A percentile compares a stretch with the other conserved stretches of the same genome.
Evolutionary conservation across 2,329 filamentous ascomycete genomes (phyloP).

Genomic region (Pseudogymnoascus verrucosus): DNA sequence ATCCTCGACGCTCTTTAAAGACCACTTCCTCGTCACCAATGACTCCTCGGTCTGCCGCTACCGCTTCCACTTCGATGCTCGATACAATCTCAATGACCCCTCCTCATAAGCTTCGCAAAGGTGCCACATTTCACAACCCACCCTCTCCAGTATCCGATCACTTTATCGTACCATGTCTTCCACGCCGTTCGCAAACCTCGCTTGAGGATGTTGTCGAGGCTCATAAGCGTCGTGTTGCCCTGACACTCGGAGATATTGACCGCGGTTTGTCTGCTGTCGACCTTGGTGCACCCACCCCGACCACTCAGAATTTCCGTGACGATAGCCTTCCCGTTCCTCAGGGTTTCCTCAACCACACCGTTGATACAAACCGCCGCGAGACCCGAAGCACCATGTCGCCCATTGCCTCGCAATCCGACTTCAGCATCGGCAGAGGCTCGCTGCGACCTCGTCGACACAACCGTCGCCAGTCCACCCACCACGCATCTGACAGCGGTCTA

Average conservation of each 20-base stretch:
- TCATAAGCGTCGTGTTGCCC: constrained; percentile 58
- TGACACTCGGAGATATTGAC: constrained; percentile 59
- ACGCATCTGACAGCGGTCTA: constrained; percentile 80
- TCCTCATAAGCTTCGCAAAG: constrained; percentile 49
- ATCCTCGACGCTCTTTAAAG: constrained; percentile 31
- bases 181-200: constrained; percentile 58
- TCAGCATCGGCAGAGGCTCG: constrained; percentile 41
- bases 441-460: constrained; percentile 42
- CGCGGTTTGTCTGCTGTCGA: constrained; percentile 46
- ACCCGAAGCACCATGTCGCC: constrained; percentile 26
- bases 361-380: constrained; percentile 36
- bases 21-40: constrained; percentile 30
- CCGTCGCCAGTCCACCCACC: constrained; percentile 52
- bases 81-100: constrained; percentile 40
- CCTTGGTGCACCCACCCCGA: constrained; percentile 28
- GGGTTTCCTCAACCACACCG: constrained; percentile 48
- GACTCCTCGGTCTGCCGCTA: constrained; percentile 36
- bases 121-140: constrained; percentile 52
- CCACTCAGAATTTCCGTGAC: constrained; percentile 41
- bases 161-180: constrained; percentile 38
- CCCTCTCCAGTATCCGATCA: constrained; percentile 32
- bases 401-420: constrained; percentile 33
- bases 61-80: constrained; percentile 37
- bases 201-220: constrained; percentile 66
- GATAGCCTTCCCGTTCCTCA: constrained; percentile 52